A percentile compares a stretch with the other conserved stretches of the same genome.
Conservation (phyloP, 441 rosid species). For the Erodium moschatum region DNA sequence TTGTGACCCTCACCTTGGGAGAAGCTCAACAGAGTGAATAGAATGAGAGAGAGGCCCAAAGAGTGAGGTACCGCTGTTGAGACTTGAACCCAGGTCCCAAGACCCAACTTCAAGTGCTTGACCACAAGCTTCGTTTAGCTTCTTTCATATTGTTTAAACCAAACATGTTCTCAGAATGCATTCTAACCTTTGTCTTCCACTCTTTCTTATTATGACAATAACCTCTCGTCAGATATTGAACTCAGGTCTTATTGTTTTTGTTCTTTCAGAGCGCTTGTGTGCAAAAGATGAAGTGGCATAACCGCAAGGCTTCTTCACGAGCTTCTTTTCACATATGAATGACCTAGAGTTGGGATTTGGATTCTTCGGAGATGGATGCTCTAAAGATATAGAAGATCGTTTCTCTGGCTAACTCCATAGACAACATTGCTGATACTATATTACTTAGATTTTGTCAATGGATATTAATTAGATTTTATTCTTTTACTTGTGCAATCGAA, state of each 20-base stretch:
- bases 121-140: too few species aligned
- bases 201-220: too few species aligned
- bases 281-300: conserved; percentile 35
- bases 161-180: too few species aligned
- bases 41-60: too few species aligned
- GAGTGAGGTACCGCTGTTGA: too few species aligned
- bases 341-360: not conserved
- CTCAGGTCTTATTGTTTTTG: conserved; percentile 11
- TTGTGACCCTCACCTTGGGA: too few species aligned
- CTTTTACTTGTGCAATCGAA: not conserved
- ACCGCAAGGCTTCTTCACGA: not conserved
- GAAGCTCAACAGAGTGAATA: too few species aligned
- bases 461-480: not conserved
- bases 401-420: not conserved
- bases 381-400: not conserved
- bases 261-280: conserved; percentile 61
- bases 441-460: not conserved
- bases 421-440: not conserved
- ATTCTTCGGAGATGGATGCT: not conserved
- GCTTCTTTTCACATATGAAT: not conserved
- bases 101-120: too few species aligned
- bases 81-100: too few species aligned
- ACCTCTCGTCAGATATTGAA: too few species aligned
- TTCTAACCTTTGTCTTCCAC: too few species aligned
- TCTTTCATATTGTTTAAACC: too few species aligned